Conservation (phyloP, 1,139 yeast species). For the Candida buenavistaensis region DNA sequence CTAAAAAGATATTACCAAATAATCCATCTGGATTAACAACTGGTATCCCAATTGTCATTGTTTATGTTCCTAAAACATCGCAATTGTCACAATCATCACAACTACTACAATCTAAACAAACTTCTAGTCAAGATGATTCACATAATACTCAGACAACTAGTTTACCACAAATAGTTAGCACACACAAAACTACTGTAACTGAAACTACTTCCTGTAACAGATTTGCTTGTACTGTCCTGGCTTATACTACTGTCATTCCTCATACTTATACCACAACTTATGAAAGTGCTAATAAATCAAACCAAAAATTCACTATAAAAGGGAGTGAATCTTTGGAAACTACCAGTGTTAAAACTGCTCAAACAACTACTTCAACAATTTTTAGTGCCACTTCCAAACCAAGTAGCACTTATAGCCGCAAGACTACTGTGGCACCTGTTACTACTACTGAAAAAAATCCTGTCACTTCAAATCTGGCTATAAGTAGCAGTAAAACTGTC, state of each 20-base stretch:
- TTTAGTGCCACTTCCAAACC: conserved; percentile 27
- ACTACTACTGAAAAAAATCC: conserved; percentile 28
- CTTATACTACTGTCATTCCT: too few species aligned
- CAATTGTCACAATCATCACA: conserved; percentile 3
- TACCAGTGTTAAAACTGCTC: conserved; percentile 17
- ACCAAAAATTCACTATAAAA: too few species aligned
- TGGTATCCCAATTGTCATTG: conserved; percentile 37
- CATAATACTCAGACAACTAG: too few species aligned
- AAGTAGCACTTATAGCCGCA: conserved; percentile 18
- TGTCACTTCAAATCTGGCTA: conserved; percentile 24
- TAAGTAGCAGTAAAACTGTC: conserved; percentile 13
- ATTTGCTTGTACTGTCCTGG: too few species aligned
- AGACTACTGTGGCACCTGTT: conserved; percentile 19
- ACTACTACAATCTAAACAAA: conserved; percentile 6
- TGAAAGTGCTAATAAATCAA: too few species aligned
- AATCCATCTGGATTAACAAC: conserved; percentile 23
- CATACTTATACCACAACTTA: conserved; percentile 1
- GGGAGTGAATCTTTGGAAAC: conserved; percentile 6
- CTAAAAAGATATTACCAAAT: conserved; percentile 22
- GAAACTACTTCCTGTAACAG: too few species aligned
- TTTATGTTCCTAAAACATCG: conserved; percentile 20
- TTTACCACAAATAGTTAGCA: too few species aligned
- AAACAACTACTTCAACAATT: conserved; percentile 26
- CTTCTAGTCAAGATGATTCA: too few species aligned
- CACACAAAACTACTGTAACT: too few species aligned